phyloP scores from a whole-genome alignment of 352 stramenopile species.

The Globisporangium spiculum region DNA sequence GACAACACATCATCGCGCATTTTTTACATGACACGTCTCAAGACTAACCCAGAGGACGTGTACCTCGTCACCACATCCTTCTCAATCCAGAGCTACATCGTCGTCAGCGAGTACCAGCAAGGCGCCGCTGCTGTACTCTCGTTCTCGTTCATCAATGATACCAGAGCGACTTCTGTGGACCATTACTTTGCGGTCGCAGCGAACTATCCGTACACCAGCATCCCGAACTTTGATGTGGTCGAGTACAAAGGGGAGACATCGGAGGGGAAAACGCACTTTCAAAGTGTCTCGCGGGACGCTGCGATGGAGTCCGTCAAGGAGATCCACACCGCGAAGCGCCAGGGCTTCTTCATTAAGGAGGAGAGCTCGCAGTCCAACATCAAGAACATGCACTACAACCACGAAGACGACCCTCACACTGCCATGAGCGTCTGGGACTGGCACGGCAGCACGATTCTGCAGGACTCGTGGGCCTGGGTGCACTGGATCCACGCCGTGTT shows the following conservation, averaged over 20 bases:
- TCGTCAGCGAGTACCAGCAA: constrained; percentile 20
- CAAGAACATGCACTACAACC: constrained; percentile 13
- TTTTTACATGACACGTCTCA: constrained; percentile 25
- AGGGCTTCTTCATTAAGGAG: constrained; percentile 31
- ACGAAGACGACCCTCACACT: too few species aligned
- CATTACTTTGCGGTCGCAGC: constrained; percentile 27
- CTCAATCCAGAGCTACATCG: constrained; percentile 28
- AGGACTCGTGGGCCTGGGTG: constrained; percentile 20
- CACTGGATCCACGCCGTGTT: constrained; percentile 36
- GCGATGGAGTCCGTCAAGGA: not conserved
- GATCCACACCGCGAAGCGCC: constrained; percentile 25
- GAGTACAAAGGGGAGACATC: constrained; percentile 12
- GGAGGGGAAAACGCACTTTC: not conserved
- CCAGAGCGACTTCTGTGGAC: constrained; percentile 2
- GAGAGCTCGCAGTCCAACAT: constrained; percentile 33
- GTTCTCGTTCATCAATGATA: constrained; percentile 29
- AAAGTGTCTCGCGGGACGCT: constrained; percentile 1
- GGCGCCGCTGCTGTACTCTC: constrained; percentile 20
- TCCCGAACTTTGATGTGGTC: not conserved
- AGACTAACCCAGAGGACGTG: constrained; percentile 19
- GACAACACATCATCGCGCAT: constrained; percentile 10
- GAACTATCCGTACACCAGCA: constrained; percentile 22
- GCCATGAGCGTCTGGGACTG: not conserved
- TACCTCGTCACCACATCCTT: constrained; percentile 24
- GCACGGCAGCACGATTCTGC: not conserved